Percentiles rank a stretch among this genome's conserved stretches.
These are phyloP conservation scores for Nitzschia inconspicua DNA, from an alignment of 108 stramenopile genomes.

Conservation along the genomic window DNA sequence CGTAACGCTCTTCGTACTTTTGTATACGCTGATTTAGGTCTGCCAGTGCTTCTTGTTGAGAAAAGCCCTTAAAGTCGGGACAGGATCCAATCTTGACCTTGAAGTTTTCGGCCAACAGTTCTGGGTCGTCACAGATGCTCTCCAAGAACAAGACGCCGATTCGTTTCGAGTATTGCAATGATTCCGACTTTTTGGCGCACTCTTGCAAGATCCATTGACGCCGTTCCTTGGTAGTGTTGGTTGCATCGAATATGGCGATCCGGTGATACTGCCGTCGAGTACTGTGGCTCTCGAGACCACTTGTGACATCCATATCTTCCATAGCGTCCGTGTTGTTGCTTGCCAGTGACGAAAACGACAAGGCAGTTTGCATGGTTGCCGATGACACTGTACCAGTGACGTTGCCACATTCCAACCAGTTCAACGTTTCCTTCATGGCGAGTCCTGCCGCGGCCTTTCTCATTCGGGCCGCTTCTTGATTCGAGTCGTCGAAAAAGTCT, in stretches of 20 bases:
- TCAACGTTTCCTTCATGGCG: slow-evolving; percentile 42
- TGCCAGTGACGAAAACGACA: no score
- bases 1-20: slow-evolving; percentile 53
- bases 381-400: no score
- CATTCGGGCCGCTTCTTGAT: slow-evolving; percentile 22
- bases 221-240: slow-evolving; percentile 68
- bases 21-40: slow-evolving; percentile 62
- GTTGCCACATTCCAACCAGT: slow-evolving; percentile 26
- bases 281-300: no score
- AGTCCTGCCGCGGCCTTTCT: slow-evolving; percentile 28
- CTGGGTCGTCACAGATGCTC: slow-evolving; percentile 74
- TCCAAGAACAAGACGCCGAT: slow-evolving; percentile 75
- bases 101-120: slow-evolving; percentile 41
- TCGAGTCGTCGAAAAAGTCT: slow-evolving; percentile 47
- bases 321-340: slow-evolving; percentile 12
- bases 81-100: slow-evolving; percentile 48
- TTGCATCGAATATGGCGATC: slow-evolving; percentile 85
- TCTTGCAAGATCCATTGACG: slow-evolving; percentile 43
- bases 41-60: slow-evolving; percentile 39
- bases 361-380: no score
- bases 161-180: no score
- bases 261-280: no score
- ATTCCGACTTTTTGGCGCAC: slow-evolving; percentile 24
- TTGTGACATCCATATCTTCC: no score
- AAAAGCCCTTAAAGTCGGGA: slow-evolving; percentile 52